These are phyloP conservation scores for Farysia itapuensis DNA, from an alignment of 1,284 basidiomycete species.

Conservation along the genomic window DNA sequence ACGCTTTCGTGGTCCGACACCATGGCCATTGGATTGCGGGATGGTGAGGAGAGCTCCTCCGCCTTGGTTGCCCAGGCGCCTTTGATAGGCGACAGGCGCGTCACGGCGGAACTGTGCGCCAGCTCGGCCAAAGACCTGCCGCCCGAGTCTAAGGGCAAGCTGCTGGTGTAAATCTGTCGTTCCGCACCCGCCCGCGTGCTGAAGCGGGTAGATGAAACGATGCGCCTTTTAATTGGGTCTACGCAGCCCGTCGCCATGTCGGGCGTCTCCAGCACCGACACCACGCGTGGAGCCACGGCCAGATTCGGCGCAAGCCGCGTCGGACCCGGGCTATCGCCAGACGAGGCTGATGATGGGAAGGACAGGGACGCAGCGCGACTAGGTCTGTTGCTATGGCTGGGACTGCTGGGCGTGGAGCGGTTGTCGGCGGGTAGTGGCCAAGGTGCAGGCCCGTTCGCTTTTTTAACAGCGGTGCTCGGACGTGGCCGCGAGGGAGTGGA, in stretches of 20 bases:
- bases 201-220: slow-evolving; percentile 81
- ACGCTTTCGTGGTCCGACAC: slow-evolving; percentile 48
- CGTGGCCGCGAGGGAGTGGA: slow-evolving; percentile 27
- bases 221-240: slow-evolving; percentile 65
- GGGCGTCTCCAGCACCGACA: slow-evolving; percentile 39
- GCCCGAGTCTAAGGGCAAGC: slow-evolving; percentile 21
- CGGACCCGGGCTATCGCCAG: too few species aligned
- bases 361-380: slow-evolving; percentile 12
- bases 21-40: slow-evolving; percentile 50
- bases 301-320: slow-evolving; percentile 48
- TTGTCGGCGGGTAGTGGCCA: slow-evolving; percentile 20
- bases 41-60: slow-evolving; percentile 19
- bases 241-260: slow-evolving; percentile 48
- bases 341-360: slow-evolving; percentile 18
- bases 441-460: slow-evolving; percentile 15
- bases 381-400: slow-evolving; percentile 2
- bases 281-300: slow-evolving; percentile 30
- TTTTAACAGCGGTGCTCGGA: slow-evolving; percentile 8
- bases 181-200: slow-evolving; percentile 77
- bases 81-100: slow-evolving; percentile 25
- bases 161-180: slow-evolving; percentile 61
- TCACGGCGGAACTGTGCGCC: not conserved
- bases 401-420: not conserved
- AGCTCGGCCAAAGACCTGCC: not conserved
- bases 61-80: slow-evolving; percentile 44